Evolutionary conservation across 345 rosid genomes (phyloP).

Genomic region (Euphorbia lathyris): DNA sequence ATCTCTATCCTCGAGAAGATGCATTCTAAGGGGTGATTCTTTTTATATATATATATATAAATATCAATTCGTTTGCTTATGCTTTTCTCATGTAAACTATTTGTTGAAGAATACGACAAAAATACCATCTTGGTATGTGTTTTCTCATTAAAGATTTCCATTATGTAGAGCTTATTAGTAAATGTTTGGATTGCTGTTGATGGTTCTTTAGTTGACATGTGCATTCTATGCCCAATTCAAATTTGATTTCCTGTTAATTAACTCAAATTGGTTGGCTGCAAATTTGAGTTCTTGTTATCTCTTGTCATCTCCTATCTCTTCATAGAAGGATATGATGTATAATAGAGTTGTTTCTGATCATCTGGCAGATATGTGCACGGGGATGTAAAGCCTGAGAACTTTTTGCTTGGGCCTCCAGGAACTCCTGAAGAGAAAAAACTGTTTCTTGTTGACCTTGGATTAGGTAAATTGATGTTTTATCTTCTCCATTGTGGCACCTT

Average conservation of each 20-base stretch:
- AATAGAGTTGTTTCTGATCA: conserved; percentile 19
- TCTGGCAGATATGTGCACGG: conserved; percentile 87
- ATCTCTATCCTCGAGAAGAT: conserved; percentile 87
- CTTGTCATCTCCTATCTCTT: too few species aligned
- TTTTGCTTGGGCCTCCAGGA: conserved; percentile 86
- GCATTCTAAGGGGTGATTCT: conserved; percentile 72
- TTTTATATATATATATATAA: conserved; percentile 3
- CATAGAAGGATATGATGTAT: neutral
- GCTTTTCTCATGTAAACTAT: neutral
- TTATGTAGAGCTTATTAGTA: neutral
- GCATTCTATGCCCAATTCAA: neutral
- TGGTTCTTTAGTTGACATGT: neutral
- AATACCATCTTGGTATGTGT: neutral
- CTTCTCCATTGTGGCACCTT: neutral
- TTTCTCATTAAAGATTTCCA: neutral
- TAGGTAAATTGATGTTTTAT: conserved; percentile 46
- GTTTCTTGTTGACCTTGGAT: conserved; percentile 88
- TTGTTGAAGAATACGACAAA: neutral
- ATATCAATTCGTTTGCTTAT: conserved; percentile 5
- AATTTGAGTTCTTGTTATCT: neutral
- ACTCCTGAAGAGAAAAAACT: conserved; percentile 84
- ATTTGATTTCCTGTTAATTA: neutral
- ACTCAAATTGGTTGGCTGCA: neutral
- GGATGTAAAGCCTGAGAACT: conserved; percentile 97
- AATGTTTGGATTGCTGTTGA: neutral